These are phyloP conservation scores for Monosporozyma siamensis DNA, from an alignment of 805 yeast species.

Conservation along the genomic window DNA sequence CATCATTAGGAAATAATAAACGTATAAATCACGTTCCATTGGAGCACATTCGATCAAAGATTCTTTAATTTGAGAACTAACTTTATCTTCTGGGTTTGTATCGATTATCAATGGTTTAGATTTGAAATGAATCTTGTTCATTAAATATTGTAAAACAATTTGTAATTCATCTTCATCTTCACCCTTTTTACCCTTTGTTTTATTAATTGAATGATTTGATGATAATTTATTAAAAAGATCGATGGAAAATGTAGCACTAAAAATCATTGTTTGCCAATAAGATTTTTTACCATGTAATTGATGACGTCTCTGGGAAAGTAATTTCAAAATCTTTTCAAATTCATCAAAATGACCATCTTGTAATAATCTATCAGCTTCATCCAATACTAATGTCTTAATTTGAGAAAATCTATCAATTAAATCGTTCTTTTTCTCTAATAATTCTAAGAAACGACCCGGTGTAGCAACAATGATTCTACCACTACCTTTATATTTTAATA, in stretches of 20 bases:
- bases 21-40: constrained; percentile 77
- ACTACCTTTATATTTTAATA: constrained; percentile 57
- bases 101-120: constrained; percentile 68
- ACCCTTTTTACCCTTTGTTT: constrained; percentile 8
- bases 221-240: constrained; percentile 72
- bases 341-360: constrained; percentile 97
- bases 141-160: constrained; percentile 56
- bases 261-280: constrained; percentile 79
- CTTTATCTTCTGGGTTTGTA: constrained; percentile 75
- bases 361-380: constrained; percentile 90
- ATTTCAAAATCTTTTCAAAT: constrained; percentile 67
- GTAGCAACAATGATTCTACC: constrained; percentile 79
- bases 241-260: constrained; percentile 85
- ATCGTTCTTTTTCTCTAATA: constrained; percentile 51
- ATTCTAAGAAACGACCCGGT: constrained; percentile 85
- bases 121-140: constrained; percentile 61
- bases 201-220: constrained; percentile 27
- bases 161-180: constrained; percentile 34
- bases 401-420: constrained; percentile 35
- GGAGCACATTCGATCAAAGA: constrained; percentile 88
- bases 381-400: constrained; percentile 55
- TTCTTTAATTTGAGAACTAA: constrained; percentile 69
- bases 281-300: constrained; percentile 33
- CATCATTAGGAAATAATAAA: constrained; percentile 76
- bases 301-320: constrained; percentile 38